These are phyloP conservation scores for Penicillium decumbens DNA, from an alignment of 2,329 filamentous ascomycete genomes.

Conservation along the genomic window DNA sequence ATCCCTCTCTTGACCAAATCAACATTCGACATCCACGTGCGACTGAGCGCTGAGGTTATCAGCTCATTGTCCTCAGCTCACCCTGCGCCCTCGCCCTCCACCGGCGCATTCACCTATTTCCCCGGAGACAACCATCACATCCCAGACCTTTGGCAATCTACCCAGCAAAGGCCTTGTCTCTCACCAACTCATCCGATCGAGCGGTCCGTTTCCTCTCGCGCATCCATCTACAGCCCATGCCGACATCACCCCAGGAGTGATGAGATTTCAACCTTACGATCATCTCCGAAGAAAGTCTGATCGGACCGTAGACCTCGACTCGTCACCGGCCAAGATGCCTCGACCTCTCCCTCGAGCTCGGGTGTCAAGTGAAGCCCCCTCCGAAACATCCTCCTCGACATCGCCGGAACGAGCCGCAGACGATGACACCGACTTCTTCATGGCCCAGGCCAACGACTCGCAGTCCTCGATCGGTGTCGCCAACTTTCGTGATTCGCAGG, in stretches of 20 bases:
- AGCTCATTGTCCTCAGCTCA: not conserved
- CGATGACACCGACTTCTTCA: conserved; percentile 92
- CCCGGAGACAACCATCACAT: not conserved
- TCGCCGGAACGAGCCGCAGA: conserved; percentile 59
- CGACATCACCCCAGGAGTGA: conserved; percentile 12
- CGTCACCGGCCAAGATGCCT: conserved; percentile 28
- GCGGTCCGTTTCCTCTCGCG: conserved; percentile 1
- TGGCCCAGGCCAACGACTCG: conserved; percentile 77
- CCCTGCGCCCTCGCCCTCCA: not conserved
- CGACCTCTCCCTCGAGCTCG: conserved; percentile 36
- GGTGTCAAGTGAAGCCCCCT: conserved; percentile 38
- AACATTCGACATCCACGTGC: not conserved
- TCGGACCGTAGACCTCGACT: conserved; percentile 6
- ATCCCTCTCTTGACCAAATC: no score
- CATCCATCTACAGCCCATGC: conserved; percentile 15
- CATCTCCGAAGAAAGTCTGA: conserved; percentile 10
- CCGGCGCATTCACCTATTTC: not conserved
- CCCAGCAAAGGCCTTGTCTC: not conserved
- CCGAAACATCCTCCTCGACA: conserved; percentile 43
- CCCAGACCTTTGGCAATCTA: no score
- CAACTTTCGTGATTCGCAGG: conserved; percentile 69
- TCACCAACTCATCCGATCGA: conserved; percentile 5
- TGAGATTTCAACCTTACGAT: conserved; percentile 19
- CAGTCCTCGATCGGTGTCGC: conserved; percentile 83
- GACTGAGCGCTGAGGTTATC: not conserved